Evolutionary conservation across 2,329 filamentous ascomycete genomes (phyloP), one percentile per base, ranked within the genome.

Genomic region (Zasmidium citrigriseum): DNA sequence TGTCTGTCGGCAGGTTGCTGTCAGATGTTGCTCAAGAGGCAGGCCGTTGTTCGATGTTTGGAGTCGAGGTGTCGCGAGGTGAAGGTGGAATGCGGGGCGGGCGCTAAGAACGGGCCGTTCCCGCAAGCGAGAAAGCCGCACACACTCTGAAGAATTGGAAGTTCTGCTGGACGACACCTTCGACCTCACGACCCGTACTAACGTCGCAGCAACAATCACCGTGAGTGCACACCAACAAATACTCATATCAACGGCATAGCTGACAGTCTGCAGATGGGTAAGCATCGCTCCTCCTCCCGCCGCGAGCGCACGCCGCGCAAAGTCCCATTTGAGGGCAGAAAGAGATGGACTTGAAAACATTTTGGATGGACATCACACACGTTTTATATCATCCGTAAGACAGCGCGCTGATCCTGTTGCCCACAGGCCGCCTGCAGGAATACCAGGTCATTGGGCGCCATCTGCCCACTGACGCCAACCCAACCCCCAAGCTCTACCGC

Each of bases 391-490:
- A 41, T 69, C 68, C 63, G 60, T 70, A 67, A 71, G 68, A 71
- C 68, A 67, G 68, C 69, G 24, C 50, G 69, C 72, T 74, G 70
- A 75, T 69, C 70, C 68, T 71, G 68, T 67, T 63, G 53, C 62
- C 67, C 62, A 67, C 81, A 99, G 95, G 93, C 91, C 95, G 95
- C 88, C 93, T 99, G 85, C 90, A 92, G 81, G 95, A 99, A 89
- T 99, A 96, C 88, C 95, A 98, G 89, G 93, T 99, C 86, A 96
- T 99, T 79, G 95, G 96, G 85, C 93, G 96, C 83, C 93, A 97
- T 83, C 83, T 99, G 89, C 95, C 95, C 83, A 91, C 89, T 77
- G 95, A 99, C 86, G 86, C 89, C 79, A 96, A 96, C 87, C 92
- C 93, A 76, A 91, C 91, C 76, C 95, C 95, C 75, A 93, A 95